Evolutionary conservation across 2,329 filamentous ascomycete genomes (phyloP), one percentile per base, ranked within the genome.

Genomic region (Xylariaceae sp.): DNA sequence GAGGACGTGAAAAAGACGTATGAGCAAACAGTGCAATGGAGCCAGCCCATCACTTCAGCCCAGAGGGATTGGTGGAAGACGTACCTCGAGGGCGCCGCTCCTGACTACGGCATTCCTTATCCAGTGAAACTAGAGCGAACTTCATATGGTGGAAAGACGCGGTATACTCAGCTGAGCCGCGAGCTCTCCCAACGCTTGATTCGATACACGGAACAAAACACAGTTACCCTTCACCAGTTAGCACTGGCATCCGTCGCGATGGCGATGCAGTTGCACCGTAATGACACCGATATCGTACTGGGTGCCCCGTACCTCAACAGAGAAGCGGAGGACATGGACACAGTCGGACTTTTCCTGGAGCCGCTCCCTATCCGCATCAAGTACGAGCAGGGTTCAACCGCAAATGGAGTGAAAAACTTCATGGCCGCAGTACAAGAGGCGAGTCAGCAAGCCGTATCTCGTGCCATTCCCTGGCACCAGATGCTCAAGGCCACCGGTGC

Each of bases 341-440:
- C 48, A 6, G 41, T 51, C 12, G 48, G 48, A 13, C 41, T 51
- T 12, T 51, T 51, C 32, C 48, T 51, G 2, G 41, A 51, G 32
- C 22, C 16, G 19, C 42, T 40, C 13, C 42, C 42, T 10, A 45
- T 52, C 13, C 41, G 42, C 19, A 34, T 47, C 15, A 47, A 41
- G 26, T 51, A 29, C n/a, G 18, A 19, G 2, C 18, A 36, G 18
- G 26, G 10, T 19, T 18, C 15, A 2, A 18, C 34, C 18, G 16
- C 16, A 15, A 22, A 32, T 12, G 37, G 12, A 13, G 22, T 18
- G 18, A 29, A 10, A 41, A 18, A 41, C 2, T 37, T 44, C 30
- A 16, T 45, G 19, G 19, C 21, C 46, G 30, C 21, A 2, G 39
- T 53, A 12, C 39, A 40, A 32, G n/a, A 53, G 32, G 16, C 40